Base-by-base conservation (phyloP, 2,329 filamentous ascomycete species). In the Colletotrichum endophyticum region DNA sequence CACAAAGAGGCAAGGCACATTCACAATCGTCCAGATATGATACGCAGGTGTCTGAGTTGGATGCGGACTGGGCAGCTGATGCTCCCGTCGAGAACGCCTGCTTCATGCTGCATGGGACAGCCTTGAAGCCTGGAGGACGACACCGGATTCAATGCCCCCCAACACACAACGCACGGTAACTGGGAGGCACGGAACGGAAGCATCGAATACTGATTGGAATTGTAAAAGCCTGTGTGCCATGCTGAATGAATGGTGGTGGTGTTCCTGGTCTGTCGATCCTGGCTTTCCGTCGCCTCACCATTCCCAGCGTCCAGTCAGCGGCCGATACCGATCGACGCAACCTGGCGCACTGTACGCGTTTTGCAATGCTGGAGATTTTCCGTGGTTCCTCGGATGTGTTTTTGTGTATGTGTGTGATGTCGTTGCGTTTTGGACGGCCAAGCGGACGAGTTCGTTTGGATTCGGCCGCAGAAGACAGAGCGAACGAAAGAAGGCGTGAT, bases 51-150 rank as follows among this genome's bases (percentile, higher is more conserved):
- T 76, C 59, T 66, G 74, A 75, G 19, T 32, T 64, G 64, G 49
- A 61, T 30, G 64, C 22, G 70, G 49, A 63, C 12, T 68, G 70
- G 39, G 22, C 36, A 39, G 36, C 30, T 34, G 62, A 66, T 71
- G 22, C 15, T 39, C 66, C 36, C 49, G 25, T 53, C 66, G 66
- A 70, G 66, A 75, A 76, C 67, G 66, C 67, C 56, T 68, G 39
- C 75, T 68, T 63, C 72, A 76, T 27, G 39, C 39, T 63, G 62
- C 72, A 72, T 68, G 75, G 75, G 32, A 30, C 61, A 71, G 53
- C 66, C 75, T 71, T 59, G 71, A 28, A 68, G n/a, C 12, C 7
- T 53, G n/a, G 32, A 11, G 25, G 19, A 39, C 27, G 27, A 61
- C 59, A 59, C 30, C 56, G 62, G 39, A 69, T 59, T 67, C 61